Percentiles rank a stretch among this genome's conserved stretches.
Conservation (phyloP, 2,329 filamentous ascomycete genomes). For the Fusarium continuum region DNA sequence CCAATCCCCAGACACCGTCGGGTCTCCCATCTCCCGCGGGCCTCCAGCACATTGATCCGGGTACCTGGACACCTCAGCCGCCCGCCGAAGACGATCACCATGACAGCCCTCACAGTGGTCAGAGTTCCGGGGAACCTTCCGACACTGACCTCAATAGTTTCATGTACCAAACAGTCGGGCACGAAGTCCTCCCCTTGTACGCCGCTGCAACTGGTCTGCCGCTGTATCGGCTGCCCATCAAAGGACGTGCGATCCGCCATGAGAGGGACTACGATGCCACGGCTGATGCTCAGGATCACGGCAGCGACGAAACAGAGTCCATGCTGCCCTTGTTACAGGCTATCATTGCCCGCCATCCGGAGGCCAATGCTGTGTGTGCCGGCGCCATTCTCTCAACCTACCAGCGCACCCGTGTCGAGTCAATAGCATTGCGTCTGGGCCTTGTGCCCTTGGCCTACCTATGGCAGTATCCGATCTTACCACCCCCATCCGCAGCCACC, state of each 20-base stretch:
- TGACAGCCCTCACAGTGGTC: conserved; percentile 8
- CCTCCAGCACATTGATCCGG: conserved; percentile 38
- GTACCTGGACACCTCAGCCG: conserved; percentile 28
- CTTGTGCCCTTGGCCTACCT: conserved; percentile 85
- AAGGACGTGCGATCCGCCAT: conserved; percentile 74
- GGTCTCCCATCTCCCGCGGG: conserved; percentile 28
- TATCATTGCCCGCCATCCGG: conserved; percentile 75
- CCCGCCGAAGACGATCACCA: conserved; percentile 1
- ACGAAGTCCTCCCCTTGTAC: conserved; percentile 87
- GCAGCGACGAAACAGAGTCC: conserved; percentile 87
- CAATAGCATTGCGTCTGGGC: conserved; percentile 84
- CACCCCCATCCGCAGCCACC: conserved; percentile 52
- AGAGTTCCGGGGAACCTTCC: conserved; percentile 25
- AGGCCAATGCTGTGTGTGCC: conserved; percentile 85
- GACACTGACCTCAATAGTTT: conserved; percentile 84
- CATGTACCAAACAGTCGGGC: conserved; percentile 99
- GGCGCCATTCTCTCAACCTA: conserved; percentile 96
- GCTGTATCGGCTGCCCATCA: conserved; percentile 82
- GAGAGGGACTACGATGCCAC: conserved; percentile 72
- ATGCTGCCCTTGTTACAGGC: conserved; percentile 77
- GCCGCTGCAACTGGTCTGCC: conserved; percentile 80
- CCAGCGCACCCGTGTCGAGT: conserved; percentile 95
- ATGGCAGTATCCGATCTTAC: conserved; percentile 88
- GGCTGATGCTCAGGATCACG: conserved; percentile 29
- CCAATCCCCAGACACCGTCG: conserved; percentile 1